Percentiles rank a stretch among this genome's conserved stretches.
These are phyloP conservation scores for Coniosporium apollinis DNA, from an alignment of 495 filamentous ascomycete genomes.

Conservation along the genomic window DNA sequence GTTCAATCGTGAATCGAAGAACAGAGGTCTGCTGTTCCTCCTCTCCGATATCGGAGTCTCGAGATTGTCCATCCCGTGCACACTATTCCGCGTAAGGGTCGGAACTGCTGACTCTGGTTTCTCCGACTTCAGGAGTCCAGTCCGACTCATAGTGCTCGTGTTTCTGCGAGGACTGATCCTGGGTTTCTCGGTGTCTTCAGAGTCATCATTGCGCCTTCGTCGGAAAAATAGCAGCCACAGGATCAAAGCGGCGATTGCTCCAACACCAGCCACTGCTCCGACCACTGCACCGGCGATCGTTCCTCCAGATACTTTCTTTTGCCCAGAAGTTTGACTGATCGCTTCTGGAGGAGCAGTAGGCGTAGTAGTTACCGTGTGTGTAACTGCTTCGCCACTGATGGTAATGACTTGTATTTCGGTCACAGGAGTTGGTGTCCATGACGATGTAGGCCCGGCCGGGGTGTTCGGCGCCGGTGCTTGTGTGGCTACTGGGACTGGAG, in stretches of 20 bases:
- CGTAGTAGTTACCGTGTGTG: constrained; percentile 9
- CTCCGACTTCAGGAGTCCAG: constrained; percentile 6
- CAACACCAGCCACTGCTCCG: constrained; percentile 6
- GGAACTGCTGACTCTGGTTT: background rate
- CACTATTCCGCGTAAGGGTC: background rate
- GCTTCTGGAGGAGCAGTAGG: background rate
- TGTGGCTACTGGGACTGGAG: background rate
- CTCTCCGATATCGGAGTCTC: background rate
- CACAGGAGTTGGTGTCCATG: constrained; percentile 6
- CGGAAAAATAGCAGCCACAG: constrained; percentile 8
- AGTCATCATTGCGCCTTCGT: constrained; percentile 1
- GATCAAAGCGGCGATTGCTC: constrained; percentile 3
- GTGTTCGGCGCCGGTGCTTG: background rate
- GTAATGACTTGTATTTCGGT: constrained; percentile 8
- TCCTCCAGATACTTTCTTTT: constrained; percentile 8
- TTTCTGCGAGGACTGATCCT: constrained; percentile 3
- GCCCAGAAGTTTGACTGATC: background rate
- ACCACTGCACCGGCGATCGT: constrained; percentile 11
- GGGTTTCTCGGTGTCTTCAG: background rate
- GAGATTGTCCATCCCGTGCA: background rate
- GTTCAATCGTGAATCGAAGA: constrained; percentile 15
- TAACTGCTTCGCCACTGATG: constrained; percentile 9
- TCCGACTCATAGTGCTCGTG: constrained; percentile 12
- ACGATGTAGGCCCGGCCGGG: background rate
- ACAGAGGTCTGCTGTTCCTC: constrained; percentile 9